Evolutionary conservation across 2,329 filamentous ascomycete species (phyloP).

Genomic region (Penicillium concentricum): DNA sequence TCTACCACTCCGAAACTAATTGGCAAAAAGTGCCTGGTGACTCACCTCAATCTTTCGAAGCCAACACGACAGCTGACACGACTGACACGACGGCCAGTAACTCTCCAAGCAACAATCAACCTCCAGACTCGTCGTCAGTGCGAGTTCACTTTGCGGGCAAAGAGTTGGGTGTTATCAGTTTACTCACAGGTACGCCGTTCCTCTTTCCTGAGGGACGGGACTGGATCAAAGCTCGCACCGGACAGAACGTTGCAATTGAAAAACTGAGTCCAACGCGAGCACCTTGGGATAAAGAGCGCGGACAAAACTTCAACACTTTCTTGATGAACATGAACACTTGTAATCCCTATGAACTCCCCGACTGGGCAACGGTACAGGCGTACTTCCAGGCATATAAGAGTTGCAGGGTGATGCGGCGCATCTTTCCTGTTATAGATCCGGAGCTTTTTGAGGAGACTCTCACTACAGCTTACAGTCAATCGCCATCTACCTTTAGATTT

Average conservation of each 20-base stretch:
- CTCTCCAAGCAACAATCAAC: conserved; percentile 20
- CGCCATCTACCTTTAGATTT: conserved; percentile 13
- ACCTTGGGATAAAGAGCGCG: conserved; percentile 39
- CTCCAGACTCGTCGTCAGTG: conserved; percentile 29
- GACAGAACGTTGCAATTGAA: conserved; percentile 36
- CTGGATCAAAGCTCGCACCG: conserved; percentile 51
- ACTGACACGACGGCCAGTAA: conserved; percentile 16
- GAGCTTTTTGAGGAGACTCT: conserved; percentile 50
- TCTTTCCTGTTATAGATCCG: conserved; percentile 53
- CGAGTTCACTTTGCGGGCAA: conserved; percentile 51
- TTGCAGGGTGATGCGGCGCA: conserved; percentile 39
- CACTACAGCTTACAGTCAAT: conserved; percentile 44
- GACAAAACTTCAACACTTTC: conserved; percentile 19
- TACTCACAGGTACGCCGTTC: conserved; percentile 51
- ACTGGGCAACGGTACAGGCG: conserved; percentile 28
- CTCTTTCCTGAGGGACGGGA: conserved; percentile 49
- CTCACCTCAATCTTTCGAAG: conserved; percentile 5
- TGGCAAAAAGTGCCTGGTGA: conserved; percentile 2
- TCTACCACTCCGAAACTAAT: neutral
- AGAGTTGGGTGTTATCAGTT: conserved; percentile 49
- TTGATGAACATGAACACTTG: conserved; percentile 21
- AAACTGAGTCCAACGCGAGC: conserved; percentile 27
- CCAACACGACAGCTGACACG: conserved; percentile 11
- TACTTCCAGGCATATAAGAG: conserved; percentile 34
- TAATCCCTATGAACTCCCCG: conserved; percentile 38